Evolutionary conservation across 768 basidiomycete genomes (phyloP), one percentile per base, ranked within the genome.

Genomic region (Harrya chromipes): DNA sequence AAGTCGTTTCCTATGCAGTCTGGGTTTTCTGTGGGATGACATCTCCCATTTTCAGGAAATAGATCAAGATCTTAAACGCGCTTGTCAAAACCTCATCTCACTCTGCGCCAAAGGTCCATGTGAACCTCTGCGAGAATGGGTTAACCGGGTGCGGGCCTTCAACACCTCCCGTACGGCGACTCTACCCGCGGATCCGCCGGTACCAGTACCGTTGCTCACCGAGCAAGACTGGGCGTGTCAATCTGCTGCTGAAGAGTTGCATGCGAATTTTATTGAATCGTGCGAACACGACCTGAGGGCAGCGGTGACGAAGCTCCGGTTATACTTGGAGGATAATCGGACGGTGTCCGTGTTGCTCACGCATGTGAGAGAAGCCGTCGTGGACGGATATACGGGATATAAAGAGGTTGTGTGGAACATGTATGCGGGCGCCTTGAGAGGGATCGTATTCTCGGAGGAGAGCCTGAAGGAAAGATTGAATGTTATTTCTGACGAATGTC

Each of bases 61-160:
- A 57, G 95, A 97, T 69, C 77, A 84, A 41, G 87, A 87, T 26
- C 80, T 97, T 24, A 90, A 92, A 61, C 74, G 75, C 16, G 85
- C 84, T 0, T 98, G 94, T 70, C 92, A 95, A 71, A 81, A 83
- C 35, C 78, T 92, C 33, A 95, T 98, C 49, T 68, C 75, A 4
- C 68, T 78, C 13, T 84, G 84, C 53, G 75, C 83, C 8, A 70
- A 74, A 34, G 66, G 74, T 0, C 75, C 89, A 21, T 82, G 82
- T 36, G 71, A 72, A 4, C 79, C 86, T 0, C 66, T 94, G 16
- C 80, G 74, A 27, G 61, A 72, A 17, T 94, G 90, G 83, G 70
- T 83, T 1, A 78, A 81, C 23, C 74, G 75, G 37, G 76, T 81
- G 38, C 68, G 68, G 6, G 58, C 68, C 1, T 70, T 68, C 46